Evolutionary conservation across 345 rosid species (phyloP).

Genomic region (Laguncularia racemosa): DNA sequence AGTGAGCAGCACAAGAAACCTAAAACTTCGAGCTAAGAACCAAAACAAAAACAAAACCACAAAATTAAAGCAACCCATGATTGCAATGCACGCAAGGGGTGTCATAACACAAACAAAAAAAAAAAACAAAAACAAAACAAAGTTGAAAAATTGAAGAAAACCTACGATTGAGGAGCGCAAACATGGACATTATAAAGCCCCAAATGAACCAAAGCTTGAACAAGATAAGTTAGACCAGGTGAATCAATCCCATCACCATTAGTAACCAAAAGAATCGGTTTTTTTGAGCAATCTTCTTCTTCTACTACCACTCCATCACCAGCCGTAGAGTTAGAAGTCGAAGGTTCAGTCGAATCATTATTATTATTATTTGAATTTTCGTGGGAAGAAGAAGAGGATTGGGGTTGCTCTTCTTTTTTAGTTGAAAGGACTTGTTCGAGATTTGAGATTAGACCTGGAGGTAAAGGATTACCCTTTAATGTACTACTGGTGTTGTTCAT

Average conservation of each 20-base stretch:
- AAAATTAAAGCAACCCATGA: background rate
- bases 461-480: slow-evolving; percentile 46
- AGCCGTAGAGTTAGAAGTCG: slow-evolving; percentile 21
- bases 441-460: slow-evolving; percentile 79
- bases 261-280: slow-evolving; percentile 76
- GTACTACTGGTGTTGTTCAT: background rate
- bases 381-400: slow-evolving; percentile 28
- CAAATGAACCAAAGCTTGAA: slow-evolving; percentile 69
- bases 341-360: slow-evolving; percentile 34
- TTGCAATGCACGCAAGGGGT: too few relatives aligned
- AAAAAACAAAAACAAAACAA: background rate
- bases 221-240: slow-evolving; percentile 78
- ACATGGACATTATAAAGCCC: slow-evolving; percentile 82
- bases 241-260: slow-evolving; percentile 92
- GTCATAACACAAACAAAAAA: background rate
- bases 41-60: too few relatives aligned
- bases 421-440: slow-evolving; percentile 71
- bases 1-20: too few relatives aligned
- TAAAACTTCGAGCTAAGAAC: too few relatives aligned
- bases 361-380: too few relatives aligned
- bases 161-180: slow-evolving; percentile 94
- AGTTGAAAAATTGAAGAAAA: slow-evolving; percentile 4
- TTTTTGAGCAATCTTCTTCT: slow-evolving; percentile 30
- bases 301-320: slow-evolving; percentile 9
- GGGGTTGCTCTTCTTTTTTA: slow-evolving; percentile 25